A percentile compares a stretch with the other conserved stretches of the same genome.
phyloP scores from a whole-genome alignment of 2,329 filamentous ascomycete genomes.

The Exophiala sp. region DNA sequence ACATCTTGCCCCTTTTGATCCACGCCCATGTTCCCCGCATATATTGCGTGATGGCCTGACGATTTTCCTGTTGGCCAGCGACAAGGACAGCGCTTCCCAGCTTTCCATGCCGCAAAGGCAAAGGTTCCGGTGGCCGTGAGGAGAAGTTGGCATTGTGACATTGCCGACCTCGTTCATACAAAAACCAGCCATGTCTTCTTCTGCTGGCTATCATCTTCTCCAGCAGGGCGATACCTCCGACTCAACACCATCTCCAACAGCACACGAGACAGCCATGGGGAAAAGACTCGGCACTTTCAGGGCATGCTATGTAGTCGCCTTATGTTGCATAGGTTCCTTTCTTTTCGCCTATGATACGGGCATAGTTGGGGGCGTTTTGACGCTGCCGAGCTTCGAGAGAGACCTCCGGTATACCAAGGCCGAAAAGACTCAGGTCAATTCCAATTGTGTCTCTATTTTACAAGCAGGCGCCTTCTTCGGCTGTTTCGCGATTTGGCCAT shows the following conservation, averaged over 20 bases:
- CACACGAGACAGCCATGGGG: slow-evolving; percentile 30
- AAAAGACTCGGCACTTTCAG: slow-evolving; percentile 35
- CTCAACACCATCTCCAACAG: background rate
- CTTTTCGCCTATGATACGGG: slow-evolving; percentile 44
- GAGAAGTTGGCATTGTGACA: background rate
- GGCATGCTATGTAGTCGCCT: slow-evolving; percentile 36
- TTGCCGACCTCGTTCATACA: background rate
- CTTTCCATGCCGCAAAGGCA: background rate
- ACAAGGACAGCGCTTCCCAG: too few species aligned
- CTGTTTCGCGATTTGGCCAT: slow-evolving; percentile 47
- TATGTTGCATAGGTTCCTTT: slow-evolving; percentile 39
- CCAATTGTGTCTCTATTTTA: slow-evolving; percentile 50
- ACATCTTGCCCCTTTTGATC: too few species aligned
- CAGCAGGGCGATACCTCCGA: slow-evolving; percentile 15
- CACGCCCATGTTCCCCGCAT: too few species aligned
- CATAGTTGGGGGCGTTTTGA: slow-evolving; percentile 47
- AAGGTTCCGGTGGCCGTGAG: slow-evolving; percentile 2
- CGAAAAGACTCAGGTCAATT: slow-evolving; percentile 42
- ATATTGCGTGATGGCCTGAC: too few species aligned
- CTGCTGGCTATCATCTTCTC: slow-evolving; percentile 15
- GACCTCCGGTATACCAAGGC: slow-evolving; percentile 43
- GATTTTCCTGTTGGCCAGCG: too few species aligned
- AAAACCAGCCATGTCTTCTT: slow-evolving; percentile 17
- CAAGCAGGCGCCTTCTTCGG: slow-evolving; percentile 53
- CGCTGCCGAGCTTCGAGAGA: slow-evolving; percentile 41